Base-by-base conservation (phyloP, 163 green algal species). In the Scenedesmus sp. region DNA sequence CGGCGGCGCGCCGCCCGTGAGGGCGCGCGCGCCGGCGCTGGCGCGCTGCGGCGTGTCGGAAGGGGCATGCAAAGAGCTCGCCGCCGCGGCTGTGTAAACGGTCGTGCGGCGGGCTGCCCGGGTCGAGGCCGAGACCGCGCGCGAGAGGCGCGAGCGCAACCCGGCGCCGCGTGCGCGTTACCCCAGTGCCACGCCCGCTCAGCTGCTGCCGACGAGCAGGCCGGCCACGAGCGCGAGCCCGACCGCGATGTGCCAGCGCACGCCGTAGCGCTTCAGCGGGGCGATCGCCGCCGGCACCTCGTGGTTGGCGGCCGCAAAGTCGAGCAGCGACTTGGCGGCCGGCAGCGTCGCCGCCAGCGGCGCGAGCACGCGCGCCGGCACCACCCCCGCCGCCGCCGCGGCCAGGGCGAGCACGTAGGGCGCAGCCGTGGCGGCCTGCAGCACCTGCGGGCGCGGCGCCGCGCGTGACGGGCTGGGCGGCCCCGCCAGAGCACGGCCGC, bases 221-320 rank as follows among this genome's bases (percentile, higher is more conserved):
- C 87, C 87, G 13, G 58, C 26, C 3, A 74, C 73, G 48, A 91
- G 58, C 13, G 53, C 53, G 15, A 83, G 17, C 0, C 84, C 76
- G 45, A 86, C 82, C 9, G 75, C 67, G 18, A 91, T 88, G 78
- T 96, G 91, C 85, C 89, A 92, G 33, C 80, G 87, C 39, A 88
- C 85, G 0, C 88, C 89, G 66, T 87, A 92, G 20, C 79, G 81
- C 82, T 96, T 96, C 3, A 93, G 75, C 6, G 85, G 83, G 28
- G 80, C 83, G 28, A 96, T 85, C 7, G 50, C 34, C 13, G 67
- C 70, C 9, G 88, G 82, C 17, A 85, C 80, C 15, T 18, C 31
- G 70, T 91, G 81, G 47, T 92, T 90, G 1, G 66, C 63, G 4
- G 73, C 50, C 0, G 84, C 87, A 76, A 90, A 94, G 14, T 66